Evolutionary conservation across 306 rosid genomes (phyloP).

Genomic region (Clitoria ternatea): DNA sequence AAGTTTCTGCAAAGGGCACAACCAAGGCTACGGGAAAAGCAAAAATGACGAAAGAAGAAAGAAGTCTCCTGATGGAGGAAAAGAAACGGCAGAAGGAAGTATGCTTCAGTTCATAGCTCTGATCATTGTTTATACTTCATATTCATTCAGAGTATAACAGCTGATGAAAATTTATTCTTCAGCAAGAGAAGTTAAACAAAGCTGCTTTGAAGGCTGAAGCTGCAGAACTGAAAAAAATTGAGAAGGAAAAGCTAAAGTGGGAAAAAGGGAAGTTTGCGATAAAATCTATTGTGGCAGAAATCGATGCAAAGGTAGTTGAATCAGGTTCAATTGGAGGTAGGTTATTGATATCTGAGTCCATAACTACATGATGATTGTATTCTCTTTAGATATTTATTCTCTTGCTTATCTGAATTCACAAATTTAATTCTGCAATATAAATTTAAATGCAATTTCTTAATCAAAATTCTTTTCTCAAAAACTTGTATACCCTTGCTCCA

Average conservation of each 20-base stretch:
- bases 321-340: conserved; percentile 86
- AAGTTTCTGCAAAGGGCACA: conserved; percentile 29
- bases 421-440: neutral
- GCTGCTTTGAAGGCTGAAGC: conserved; percentile 86
- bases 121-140: neutral
- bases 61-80: conserved; percentile 65
- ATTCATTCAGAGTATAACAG: conserved; percentile 15
- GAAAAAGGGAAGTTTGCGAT: conserved; percentile 82
- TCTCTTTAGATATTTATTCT: conserved; percentile 17
- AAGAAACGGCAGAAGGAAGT: conserved; percentile 69
- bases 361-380: conserved; percentile 7
- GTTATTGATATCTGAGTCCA: conserved; percentile 14
- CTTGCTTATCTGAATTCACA: conserved; percentile 1
- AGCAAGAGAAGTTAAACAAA: conserved; percentile 81
- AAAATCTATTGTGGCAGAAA: conserved; percentile 78
- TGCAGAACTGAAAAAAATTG: conserved; percentile 63
- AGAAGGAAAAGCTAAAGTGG: conserved; percentile 86
- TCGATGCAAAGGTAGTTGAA: conserved; percentile 84
- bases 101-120: conserved; percentile 30
- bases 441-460: neutral
- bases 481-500: conserved; percentile 26
- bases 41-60: conserved; percentile 76
- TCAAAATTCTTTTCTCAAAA: conserved; percentile 2
- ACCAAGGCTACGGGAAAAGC: conserved; percentile 41
- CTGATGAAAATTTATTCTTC: conserved; percentile 25